A percentile compares a stretch with the other conserved stretches of the same genome.
These are phyloP conservation scores for Phytophthora sp. DNA, from an alignment of 352 stramenopile genomes.

Conservation along the genomic window DNA sequence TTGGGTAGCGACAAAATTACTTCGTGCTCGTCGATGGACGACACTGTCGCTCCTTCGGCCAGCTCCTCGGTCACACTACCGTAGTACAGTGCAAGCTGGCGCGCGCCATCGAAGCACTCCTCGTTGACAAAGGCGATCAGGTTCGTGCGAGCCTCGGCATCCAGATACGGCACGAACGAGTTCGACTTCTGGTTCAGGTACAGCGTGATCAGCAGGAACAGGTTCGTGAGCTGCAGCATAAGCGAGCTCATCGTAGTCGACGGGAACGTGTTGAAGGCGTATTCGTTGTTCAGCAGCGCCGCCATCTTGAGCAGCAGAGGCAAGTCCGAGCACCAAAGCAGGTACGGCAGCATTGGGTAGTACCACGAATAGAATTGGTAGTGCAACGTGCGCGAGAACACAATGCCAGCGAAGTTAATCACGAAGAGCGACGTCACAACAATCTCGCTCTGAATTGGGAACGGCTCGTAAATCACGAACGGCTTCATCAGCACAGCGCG, in stretches of 20 bases:
- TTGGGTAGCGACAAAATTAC: constrained; percentile 77
- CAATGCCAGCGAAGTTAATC: constrained; percentile 97
- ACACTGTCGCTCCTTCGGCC: constrained; percentile 57
- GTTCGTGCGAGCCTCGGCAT: constrained; percentile 72
- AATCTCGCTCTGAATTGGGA: constrained; percentile 84
- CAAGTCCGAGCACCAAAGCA: constrained; percentile 92
- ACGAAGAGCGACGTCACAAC: constrained; percentile 88
- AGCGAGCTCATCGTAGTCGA: constrained; percentile 91
- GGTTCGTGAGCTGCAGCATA: constrained; percentile 93
- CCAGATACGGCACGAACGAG: constrained; percentile 77
- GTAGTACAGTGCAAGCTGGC: constrained; percentile 83
- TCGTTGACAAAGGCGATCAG: constrained; percentile 81
- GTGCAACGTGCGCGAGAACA: constrained; percentile 96
- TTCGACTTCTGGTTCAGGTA: constrained; percentile 72
- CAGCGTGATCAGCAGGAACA: constrained; percentile 82
- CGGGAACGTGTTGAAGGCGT: constrained; percentile 97
- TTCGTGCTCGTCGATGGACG: constrained; percentile 86
- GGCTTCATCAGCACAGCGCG: constrained; percentile 74
- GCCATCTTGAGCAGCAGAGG: constrained; percentile 86
- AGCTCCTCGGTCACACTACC: constrained; percentile 83
- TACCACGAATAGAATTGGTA: constrained; percentile 99
- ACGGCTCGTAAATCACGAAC: constrained; percentile 75
- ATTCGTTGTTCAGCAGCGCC: constrained; percentile 83
- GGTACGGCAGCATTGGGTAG: constrained; percentile 94
- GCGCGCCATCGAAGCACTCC: constrained; percentile 75